phyloP scores from a whole-genome alignment of 305 asterid species.

The Fraxinus sp. region DNA sequence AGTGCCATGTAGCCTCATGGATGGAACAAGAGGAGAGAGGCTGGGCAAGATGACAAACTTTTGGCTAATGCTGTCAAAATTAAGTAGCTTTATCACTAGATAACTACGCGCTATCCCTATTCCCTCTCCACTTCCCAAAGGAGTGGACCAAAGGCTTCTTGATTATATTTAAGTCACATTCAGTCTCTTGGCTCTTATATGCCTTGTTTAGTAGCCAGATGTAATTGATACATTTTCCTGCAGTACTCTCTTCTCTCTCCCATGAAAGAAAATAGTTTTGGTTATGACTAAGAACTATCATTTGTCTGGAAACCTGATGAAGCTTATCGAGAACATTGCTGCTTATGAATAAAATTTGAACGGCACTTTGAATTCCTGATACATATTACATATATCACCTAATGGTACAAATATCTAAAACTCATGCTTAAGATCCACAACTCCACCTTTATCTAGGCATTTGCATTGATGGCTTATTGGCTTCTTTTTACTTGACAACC shows the following conservation, averaged over 20 bases:
- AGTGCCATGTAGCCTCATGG: background rate
- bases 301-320: background rate
- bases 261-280: slow-evolving; percentile 1
- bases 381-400: background rate
- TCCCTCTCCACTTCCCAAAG: background rate
- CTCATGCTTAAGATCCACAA: background rate
- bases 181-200: background rate
- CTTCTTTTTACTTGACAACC: background rate
- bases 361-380: background rate
- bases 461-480: background rate
- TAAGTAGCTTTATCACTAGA: background rate
- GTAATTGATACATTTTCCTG: background rate
- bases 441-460: slow-evolving; percentile 6
- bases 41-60: background rate
- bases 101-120: background rate
- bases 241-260: background rate
- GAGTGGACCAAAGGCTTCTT: background rate
- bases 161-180: background rate
- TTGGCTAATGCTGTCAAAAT: background rate
- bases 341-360: background rate
- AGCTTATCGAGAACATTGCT: background rate
- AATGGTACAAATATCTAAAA: background rate
- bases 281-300: background rate
- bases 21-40: background rate
- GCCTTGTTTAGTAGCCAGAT: slow-evolving; percentile 2